These are phyloP conservation scores for Fraxinus greggii DNA, from an alignment of 305 asterid genomes.

Conservation along the genomic window DNA sequence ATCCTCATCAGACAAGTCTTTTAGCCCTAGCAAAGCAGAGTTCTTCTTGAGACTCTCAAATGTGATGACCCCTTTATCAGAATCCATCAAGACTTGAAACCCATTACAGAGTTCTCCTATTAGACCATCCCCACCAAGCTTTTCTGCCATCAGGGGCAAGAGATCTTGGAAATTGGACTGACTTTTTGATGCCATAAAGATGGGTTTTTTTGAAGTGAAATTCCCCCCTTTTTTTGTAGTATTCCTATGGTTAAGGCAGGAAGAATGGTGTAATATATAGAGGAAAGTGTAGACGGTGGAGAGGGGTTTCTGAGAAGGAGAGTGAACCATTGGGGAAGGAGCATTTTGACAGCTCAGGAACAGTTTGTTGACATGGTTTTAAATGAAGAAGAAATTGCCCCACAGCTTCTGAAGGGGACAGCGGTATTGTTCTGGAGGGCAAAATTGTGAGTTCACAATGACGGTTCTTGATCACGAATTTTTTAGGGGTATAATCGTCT, in stretches of 20 bases:
- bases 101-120: constrained; percentile 79
- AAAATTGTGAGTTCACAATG: neutral
- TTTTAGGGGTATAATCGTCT: neutral
- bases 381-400: constrained; percentile 32
- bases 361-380: constrained; percentile 8
- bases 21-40: constrained; percentile 58
- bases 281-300: neutral
- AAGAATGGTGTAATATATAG: constrained; percentile 20
- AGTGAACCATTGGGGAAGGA: constrained; percentile 17
- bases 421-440: neutral
- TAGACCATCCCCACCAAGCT: constrained; percentile 80
- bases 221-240: neutral
- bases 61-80: constrained; percentile 61
- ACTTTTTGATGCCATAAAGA: constrained; percentile 45
- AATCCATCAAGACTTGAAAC: constrained; percentile 63
- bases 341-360: constrained; percentile 34
- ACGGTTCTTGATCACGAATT: neutral
- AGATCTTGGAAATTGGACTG: constrained; percentile 60
- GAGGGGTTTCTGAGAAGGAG: constrained; percentile 41
- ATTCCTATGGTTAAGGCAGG: neutral
- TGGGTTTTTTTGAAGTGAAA: neutral
- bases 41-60: constrained; percentile 74
- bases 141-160: constrained; percentile 80
- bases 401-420: constrained; percentile 5
- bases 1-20: constrained; percentile 67